Evolutionary conservation across 345 rosid genomes (phyloP).

Genomic region (Streptanthus diversifolius): DNA sequence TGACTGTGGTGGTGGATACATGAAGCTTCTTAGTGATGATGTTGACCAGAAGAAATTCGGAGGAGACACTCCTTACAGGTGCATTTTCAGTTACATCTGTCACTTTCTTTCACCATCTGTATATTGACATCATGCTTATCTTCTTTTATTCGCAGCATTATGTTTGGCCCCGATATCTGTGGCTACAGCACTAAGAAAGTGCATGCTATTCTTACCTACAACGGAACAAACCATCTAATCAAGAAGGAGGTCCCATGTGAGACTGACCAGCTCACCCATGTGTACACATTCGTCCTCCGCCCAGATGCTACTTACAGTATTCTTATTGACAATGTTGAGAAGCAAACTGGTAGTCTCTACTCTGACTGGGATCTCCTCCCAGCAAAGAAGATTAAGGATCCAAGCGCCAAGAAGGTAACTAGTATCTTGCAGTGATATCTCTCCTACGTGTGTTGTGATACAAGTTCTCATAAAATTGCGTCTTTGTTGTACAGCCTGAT

Average conservation of each 20-base stretch:
- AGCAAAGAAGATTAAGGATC: conserved; percentile 87
- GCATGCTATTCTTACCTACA: conserved; percentile 92
- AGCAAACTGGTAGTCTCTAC: conserved; percentile 88
- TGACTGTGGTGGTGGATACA: conserved; percentile 99
- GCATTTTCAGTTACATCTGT: neutral
- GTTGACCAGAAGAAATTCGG: conserved; percentile 93
- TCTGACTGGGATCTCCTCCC: conserved; percentile 95
- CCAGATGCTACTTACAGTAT: conserved; percentile 97
- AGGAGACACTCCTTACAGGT: conserved; percentile 98
- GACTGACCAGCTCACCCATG: conserved; percentile 97
- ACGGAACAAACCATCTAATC: conserved; percentile 69
- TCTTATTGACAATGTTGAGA: conserved; percentile 90
- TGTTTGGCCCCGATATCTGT: conserved; percentile 99
- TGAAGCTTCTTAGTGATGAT: conserved; percentile 87
- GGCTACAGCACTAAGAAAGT: conserved; percentile 98
- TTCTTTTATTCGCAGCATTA: conserved; percentile 57
- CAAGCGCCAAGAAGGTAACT: conserved; percentile 81
- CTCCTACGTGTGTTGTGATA: neutral
- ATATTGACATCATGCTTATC: neutral
- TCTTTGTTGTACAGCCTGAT: conserved; percentile 60
- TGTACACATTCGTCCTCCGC: conserved; percentile 77
- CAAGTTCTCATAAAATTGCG: neutral
- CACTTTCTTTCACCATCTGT: neutral
- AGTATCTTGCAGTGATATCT: neutral
- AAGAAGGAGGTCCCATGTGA: conserved; percentile 99